phyloP scores from a whole-genome alignment of 208 protist species.

The Trichomonas tenax region DNA sequence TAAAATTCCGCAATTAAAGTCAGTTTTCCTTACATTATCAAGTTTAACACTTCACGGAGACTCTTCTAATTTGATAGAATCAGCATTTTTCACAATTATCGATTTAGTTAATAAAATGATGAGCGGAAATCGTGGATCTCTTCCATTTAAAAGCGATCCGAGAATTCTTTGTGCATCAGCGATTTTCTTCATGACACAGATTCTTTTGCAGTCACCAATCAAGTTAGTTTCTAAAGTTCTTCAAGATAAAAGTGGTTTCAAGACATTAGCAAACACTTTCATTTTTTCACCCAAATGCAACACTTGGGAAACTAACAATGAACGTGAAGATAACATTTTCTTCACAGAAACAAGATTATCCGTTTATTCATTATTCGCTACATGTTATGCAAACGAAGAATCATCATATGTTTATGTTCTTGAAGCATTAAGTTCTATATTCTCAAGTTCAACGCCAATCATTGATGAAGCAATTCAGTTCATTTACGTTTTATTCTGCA shows the following conservation, averaged over 20 bases:
- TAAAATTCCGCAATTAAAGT: not conserved
- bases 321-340: not conserved
- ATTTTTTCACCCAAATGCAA: not conserved
- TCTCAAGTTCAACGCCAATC: not conserved
- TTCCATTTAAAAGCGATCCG: not conserved
- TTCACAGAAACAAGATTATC: not conserved
- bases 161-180: not conserved
- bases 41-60: not conserved
- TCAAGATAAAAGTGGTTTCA: not conserved
- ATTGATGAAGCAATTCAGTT: not conserved
- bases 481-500: not conserved
- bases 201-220: not conserved
- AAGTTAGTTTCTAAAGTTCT: not conserved
- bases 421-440: not conserved
- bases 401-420: not conserved
- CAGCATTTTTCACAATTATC: not conserved
- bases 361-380: not conserved
- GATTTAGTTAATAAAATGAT: not conserved
- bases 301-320: not conserved
- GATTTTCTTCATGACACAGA: not conserved
- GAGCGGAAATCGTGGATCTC: not conserved
- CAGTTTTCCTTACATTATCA: not conserved
- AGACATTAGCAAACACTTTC: not conserved
- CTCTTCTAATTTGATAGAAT: not conserved
- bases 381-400: not conserved